Conservation (phyloP, 768 basidiomycete genomes). For the Collybiopsis luxurians region DNA sequence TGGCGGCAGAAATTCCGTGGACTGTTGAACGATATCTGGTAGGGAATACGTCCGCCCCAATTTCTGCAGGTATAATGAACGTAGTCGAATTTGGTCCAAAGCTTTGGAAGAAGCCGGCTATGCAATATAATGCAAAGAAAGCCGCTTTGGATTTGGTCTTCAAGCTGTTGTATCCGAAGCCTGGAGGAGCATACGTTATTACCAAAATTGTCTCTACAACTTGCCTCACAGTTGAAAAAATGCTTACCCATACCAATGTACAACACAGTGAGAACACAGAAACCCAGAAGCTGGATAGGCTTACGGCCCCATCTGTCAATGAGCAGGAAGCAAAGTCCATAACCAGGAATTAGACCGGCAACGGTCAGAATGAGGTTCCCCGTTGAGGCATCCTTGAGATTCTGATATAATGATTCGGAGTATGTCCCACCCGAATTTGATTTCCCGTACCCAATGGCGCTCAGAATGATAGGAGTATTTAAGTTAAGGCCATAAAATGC, state of each 20-base stretch:
- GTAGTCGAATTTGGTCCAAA: constrained; percentile 83
- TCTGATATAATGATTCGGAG: constrained; percentile 46
- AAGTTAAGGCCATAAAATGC: constrained; percentile 89
- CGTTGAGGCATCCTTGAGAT: constrained; percentile 60
- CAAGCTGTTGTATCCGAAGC: constrained; percentile 60
- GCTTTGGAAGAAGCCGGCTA: constrained; percentile 91
- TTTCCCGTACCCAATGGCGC: constrained; percentile 79
- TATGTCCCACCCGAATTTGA: constrained; percentile 30
- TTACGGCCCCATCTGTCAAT: constrained; percentile 82
- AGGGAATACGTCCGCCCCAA: too few relatives aligned
- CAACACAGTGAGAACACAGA: constrained; percentile 59
- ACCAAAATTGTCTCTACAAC: too few relatives aligned
- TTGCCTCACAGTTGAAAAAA: too few relatives aligned
- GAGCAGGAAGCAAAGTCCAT: constrained; percentile 61
- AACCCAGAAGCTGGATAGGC: constrained; percentile 80
- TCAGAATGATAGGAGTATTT: constrained; percentile 75
- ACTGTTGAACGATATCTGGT: constrained; percentile 86
- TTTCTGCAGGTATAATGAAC: constrained; percentile 75
- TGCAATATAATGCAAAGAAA: constrained; percentile 84
- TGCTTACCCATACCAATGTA: constrained; percentile 72
- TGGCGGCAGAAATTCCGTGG: constrained; percentile 82
- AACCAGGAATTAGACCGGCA: constrained; percentile 82
- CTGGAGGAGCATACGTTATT: neutral
- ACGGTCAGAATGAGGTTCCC: constrained; percentile 77
- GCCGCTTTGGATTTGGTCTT: constrained; percentile 42